Conservation (phyloP, 2,329 filamentous ascomycete genomes). For the Talaromyces marneffei region DNA sequence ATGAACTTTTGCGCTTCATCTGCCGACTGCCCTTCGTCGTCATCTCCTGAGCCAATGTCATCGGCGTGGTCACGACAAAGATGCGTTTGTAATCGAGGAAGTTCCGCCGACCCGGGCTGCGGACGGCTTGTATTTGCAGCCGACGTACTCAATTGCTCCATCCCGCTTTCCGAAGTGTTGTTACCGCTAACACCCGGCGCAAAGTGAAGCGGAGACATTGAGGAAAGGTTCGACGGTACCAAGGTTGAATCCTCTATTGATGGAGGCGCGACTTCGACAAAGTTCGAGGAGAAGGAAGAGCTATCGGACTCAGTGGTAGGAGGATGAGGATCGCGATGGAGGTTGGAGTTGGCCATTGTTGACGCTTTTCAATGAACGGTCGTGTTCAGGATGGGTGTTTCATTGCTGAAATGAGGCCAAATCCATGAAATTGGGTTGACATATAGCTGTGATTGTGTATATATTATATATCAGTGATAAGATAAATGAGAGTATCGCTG, state of each 20-base stretch:
- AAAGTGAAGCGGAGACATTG: conserved; percentile 22
- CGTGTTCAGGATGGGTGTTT: background rate
- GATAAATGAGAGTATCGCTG: background rate
- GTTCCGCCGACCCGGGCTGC: conserved; percentile 17
- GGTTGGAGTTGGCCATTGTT: conserved; percentile 1
- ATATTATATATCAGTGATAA: background rate
- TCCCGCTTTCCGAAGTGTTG: conserved; percentile 17
- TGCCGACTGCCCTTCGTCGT: background rate
- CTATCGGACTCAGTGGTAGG: conserved; percentile 2
- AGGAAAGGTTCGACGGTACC: conserved; percentile 22
- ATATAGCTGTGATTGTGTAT: background rate
- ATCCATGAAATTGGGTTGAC: background rate
- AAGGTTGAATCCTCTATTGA: conserved; percentile 2
- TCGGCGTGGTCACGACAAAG: conserved; percentile 17
- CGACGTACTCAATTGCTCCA: background rate
- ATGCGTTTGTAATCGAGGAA: conserved; percentile 32
- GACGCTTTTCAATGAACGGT: background rate
- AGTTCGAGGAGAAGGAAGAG: conserved; percentile 23
- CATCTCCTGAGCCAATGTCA: conserved; percentile 7
- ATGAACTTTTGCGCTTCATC: background rate
- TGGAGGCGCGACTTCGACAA: conserved; percentile 19
- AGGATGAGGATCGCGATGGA: background rate
- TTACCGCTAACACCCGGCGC: conserved; percentile 33
- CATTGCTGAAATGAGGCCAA: conserved; percentile 3
- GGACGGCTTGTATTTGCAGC: conserved; percentile 6